A percentile compares a stretch with the other conserved stretches of the same genome.
phyloP scores from a whole-genome alignment of 805 yeast genomes.

The Candida yuanshanica region DNA sequence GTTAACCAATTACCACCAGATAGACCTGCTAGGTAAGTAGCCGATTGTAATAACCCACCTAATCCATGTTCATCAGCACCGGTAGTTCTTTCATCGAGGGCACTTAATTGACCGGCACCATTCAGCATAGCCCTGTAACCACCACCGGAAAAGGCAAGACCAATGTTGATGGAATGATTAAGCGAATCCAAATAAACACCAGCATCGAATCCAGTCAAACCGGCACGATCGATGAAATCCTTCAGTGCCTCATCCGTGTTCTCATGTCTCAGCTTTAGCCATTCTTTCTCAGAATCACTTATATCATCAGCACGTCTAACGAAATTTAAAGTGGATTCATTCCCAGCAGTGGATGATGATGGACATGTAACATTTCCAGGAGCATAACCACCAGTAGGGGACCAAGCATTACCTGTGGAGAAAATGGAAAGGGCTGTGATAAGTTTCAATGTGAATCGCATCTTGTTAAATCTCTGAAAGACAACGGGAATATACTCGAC shows the following conservation, averaged over 20 bases:
- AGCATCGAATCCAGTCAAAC: constrained; percentile 39
- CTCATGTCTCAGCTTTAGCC: constrained; percentile 40
- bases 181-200: constrained; percentile 33
- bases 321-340: constrained; percentile 3
- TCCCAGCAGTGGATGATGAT: constrained; percentile 6
- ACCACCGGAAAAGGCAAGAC: constrained; percentile 72
- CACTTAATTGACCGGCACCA: constrained; percentile 81
- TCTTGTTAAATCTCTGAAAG: too few species aligned
- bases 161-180: constrained; percentile 40
- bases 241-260: constrained; percentile 26
- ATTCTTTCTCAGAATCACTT: constrained; percentile 41
- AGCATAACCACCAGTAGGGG: constrained; percentile 53
- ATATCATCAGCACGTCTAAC: constrained; percentile 45
- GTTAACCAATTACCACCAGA: constrained; percentile 85
- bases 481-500: too few species aligned
- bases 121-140: constrained; percentile 84
- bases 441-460: too few species aligned
- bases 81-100: constrained; percentile 64
- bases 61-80: constrained; percentile 50
- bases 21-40: constrained; percentile 68
- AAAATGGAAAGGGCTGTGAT: neutral
- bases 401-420: constrained; percentile 13
- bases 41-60: constrained; percentile 65
- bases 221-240: constrained; percentile 35
- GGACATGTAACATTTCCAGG: constrained; percentile 59